Percentiles rank a stretch among this genome's conserved stretches.
Conservation (phyloP, 768 basidiomycete genomes). For the Nidularia pulvinata region DNA sequence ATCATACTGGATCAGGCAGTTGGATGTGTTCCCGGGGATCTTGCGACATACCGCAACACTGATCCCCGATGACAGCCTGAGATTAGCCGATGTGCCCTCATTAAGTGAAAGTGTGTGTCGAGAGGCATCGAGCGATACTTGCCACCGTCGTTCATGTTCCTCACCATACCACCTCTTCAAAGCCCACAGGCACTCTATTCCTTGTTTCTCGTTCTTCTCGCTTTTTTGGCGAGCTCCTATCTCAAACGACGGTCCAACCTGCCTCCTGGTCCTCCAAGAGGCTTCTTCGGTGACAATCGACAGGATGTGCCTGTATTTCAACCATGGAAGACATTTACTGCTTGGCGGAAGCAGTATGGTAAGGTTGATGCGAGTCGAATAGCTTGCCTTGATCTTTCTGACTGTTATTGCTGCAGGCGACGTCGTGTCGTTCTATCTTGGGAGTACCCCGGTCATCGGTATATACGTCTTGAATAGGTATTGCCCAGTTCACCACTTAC, state of each 20-base stretch:
- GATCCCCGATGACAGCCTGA: too few relatives aligned
- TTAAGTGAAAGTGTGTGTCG: too few relatives aligned
- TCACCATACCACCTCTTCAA: too few relatives aligned
- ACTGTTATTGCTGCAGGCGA: slow-evolving; percentile 4
- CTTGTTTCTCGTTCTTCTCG: too few relatives aligned
- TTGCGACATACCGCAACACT: too few relatives aligned
- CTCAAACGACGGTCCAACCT: neutral
- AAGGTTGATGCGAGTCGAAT: neutral
- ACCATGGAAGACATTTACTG: slow-evolving; percentile 14
- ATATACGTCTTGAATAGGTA: neutral
- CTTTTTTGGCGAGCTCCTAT: too few relatives aligned
- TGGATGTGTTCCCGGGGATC: too few relatives aligned
- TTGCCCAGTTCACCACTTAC: neutral
- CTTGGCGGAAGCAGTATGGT: slow-evolving; percentile 14
- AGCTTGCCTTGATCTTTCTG: neutral
- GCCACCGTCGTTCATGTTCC: too few relatives aligned
- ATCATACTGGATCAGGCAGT: too few relatives aligned
- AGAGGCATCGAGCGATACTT: too few relatives aligned
- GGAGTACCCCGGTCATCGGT: slow-evolving; percentile 17
- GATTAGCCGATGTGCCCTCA: too few relatives aligned
- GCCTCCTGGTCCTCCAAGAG: slow-evolving; percentile 11
- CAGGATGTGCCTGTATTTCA: slow-evolving; percentile 6
- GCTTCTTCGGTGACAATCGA: slow-evolving; percentile 10
- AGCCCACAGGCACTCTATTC: too few relatives aligned
- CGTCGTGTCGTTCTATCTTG: slow-evolving; percentile 14